Base-by-base conservation (phyloP, 2,329 filamentous ascomycete species). In the Fusarium coffeatum region DNA sequence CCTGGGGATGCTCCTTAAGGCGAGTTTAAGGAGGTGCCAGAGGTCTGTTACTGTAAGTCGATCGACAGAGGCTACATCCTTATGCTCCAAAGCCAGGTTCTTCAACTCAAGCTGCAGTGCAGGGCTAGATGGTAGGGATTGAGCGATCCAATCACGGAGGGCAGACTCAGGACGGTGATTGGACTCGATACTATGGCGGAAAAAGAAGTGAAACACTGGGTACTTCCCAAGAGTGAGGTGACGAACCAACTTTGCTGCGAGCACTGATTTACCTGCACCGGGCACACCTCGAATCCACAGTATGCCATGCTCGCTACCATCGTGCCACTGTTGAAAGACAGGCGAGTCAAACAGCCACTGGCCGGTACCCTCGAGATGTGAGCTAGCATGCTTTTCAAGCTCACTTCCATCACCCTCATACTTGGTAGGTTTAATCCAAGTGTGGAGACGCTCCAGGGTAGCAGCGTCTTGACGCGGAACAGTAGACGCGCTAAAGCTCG, bases 141-240 rank as follows among this genome's bases (percentile, higher is more conserved):
- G 80, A 27, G 68, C 74, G 8, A 80, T 67, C 77, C 77, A 82
- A 59, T 82, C 80, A 10, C 77, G 74, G 13, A 81, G 48, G 4
- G 80, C 54, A 8, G 74, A 71, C 6, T 56, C 49, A 1, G 79
- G 76, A 2, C 69, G 58, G 43, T 79, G 77, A 41, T 82, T 82
- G 1, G 77, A 76, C 22, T 78, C 73, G 46, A 81, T 77, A 32
- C 80, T 81, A 55, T 81, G 78, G 3, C 80, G 76, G 46, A 81
- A 82, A 69, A 81, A 82, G 66, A 82, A 82, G 65, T 76, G 80
- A 0, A 82, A 69, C 1, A 82, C 76, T 0, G 78, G 78, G 41
- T 28, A 20, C 45, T 71, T 6, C 2, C 54, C 55, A 0, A 50
- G 42, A 13, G 51, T 25, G 4, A 70, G 28, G 9, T 73, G 46